Percentiles rank a stretch among this genome's conserved stretches.
Evolutionary conservation across 257 asterid genomes (phyloP).

Genomic region (Nicotiana sylvestris): DNA sequence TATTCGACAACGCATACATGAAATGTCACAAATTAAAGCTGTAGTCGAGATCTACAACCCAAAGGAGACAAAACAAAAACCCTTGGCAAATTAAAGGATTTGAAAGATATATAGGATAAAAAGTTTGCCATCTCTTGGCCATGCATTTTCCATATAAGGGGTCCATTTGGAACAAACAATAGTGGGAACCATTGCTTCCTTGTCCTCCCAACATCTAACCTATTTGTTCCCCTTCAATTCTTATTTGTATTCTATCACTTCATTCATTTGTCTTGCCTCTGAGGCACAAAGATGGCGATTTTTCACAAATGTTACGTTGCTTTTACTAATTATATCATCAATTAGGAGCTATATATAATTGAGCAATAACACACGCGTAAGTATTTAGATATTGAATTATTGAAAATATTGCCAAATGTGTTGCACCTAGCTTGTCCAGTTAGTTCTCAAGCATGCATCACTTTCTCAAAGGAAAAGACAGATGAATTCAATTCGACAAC

Average conservation of each 20-base stretch:
- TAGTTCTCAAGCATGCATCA: background rate
- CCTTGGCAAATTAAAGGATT: background rate
- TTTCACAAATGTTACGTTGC: background rate
- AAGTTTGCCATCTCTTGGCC: slow-evolving; percentile 24
- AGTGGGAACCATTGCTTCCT: slow-evolving; percentile 33
- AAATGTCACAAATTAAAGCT: slow-evolving; percentile 18
- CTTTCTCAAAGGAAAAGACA: background rate
- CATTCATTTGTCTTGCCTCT: background rate
- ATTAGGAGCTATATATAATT: background rate
- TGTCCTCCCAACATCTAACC: slow-evolving; percentile 35
- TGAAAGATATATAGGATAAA: background rate
- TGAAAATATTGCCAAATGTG: background rate
- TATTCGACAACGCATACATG: slow-evolving; percentile 10
- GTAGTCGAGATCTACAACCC: slow-evolving; percentile 5
- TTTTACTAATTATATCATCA: background rate
- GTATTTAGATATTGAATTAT: background rate
- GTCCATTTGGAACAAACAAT: background rate
- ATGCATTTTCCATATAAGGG: background rate
- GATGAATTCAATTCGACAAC: background rate
- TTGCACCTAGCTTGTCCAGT: background rate
- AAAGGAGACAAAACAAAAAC: slow-evolving; percentile 11
- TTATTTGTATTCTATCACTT: slow-evolving; percentile 11
- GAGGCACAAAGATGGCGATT: slow-evolving; percentile 2
- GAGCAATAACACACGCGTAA: background rate
- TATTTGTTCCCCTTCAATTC: slow-evolving; percentile 32